Percentiles rank a stretch among this genome's conserved stretches.
Evolutionary conservation across 106 monocot species (phyloP).

Genomic region (Dendrobium officinale): DNA sequence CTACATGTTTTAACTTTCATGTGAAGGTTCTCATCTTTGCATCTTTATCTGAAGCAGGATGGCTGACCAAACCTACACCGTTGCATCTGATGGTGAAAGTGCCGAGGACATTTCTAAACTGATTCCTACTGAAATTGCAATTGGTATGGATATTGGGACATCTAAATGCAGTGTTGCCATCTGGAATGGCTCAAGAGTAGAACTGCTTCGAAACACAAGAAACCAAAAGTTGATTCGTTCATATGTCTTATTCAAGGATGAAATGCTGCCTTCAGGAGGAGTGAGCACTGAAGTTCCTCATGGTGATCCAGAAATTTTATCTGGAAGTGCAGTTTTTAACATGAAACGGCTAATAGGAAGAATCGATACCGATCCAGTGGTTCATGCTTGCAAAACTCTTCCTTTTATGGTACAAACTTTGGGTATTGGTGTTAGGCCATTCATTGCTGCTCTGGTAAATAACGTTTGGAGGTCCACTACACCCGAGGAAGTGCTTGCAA

Average conservation of each 20-base stretch:
- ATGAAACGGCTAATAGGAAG: constrained; percentile 72
- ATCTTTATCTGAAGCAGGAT: constrained; percentile 10
- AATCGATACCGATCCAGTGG: constrained; percentile 63
- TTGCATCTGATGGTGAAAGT: constrained; percentile 68
- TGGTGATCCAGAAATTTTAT: constrained; percentile 55
- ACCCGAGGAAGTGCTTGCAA: constrained; percentile 73
- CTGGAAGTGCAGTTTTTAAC: constrained; percentile 69
- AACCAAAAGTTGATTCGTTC: constrained; percentile 57
- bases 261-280: constrained; percentile 35
- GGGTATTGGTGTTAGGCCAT: constrained; percentile 64
- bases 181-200: constrained; percentile 67
- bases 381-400: constrained; percentile 63
- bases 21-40: not conserved
- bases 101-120: constrained; percentile 33
- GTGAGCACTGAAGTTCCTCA: constrained; percentile 34
- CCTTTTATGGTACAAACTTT: constrained; percentile 78
- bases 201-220: constrained; percentile 53
- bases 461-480: constrained; percentile 73
- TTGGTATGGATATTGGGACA: constrained; percentile 79
- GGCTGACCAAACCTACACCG: constrained; percentile 60
- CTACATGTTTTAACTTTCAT: not conserved
- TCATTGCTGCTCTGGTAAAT: constrained; percentile 70
- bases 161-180: constrained; percentile 75
- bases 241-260: constrained; percentile 63
- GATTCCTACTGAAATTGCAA: constrained; percentile 37